A percentile compares a stretch with the other conserved stretches of the same genome.
phyloP scores from a whole-genome alignment of 2,329 filamentous ascomycete genomes.

The Alternaria hordeiaustralica region DNA sequence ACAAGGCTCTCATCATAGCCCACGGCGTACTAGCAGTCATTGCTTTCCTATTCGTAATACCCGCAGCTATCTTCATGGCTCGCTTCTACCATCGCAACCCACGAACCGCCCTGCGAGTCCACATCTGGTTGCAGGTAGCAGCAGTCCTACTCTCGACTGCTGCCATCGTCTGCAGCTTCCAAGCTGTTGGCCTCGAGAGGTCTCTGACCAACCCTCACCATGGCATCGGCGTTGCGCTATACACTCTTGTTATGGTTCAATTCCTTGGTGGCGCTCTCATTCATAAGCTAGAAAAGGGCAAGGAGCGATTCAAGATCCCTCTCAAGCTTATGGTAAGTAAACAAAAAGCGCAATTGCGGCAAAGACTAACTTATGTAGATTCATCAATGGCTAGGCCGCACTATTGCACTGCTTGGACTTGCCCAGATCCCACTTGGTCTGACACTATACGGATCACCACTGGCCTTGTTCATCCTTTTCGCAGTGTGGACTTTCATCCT shows the following conservation, averaged over 20 bases:
- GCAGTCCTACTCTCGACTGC: slow-evolving; percentile 72
- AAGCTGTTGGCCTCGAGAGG: slow-evolving; percentile 75
- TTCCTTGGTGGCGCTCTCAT: slow-evolving; percentile 72
- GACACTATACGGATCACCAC: slow-evolving; percentile 89
- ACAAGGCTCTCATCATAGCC: slow-evolving; percentile 72
- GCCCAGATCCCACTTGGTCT: slow-evolving; percentile 87
- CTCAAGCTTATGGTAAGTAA: slow-evolving; percentile 63
- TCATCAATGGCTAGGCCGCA: slow-evolving; percentile 86
- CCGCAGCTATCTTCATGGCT: slow-evolving; percentile 74
- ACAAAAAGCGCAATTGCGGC: background rate
- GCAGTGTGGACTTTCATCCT: slow-evolving; percentile 78
- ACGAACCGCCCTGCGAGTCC: slow-evolving; percentile 68
- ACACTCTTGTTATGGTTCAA: slow-evolving; percentile 74
- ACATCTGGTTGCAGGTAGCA: slow-evolving; percentile 76
- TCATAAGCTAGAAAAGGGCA: slow-evolving; percentile 60
- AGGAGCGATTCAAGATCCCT: slow-evolving; percentile 61
- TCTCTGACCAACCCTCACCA: slow-evolving; percentile 83
- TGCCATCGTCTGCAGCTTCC: slow-evolving; percentile 76
- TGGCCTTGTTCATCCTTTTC: slow-evolving; percentile 83
- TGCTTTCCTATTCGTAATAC: slow-evolving; percentile 76
- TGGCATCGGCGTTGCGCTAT: slow-evolving; percentile 81
- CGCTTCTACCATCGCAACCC: slow-evolving; percentile 72
- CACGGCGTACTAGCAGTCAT: slow-evolving; percentile 76
- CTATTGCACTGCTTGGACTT: slow-evolving; percentile 80
- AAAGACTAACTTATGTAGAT: slow-evolving; percentile 60